These are phyloP conservation scores for Meyerozyma athensensis DNA, from an alignment of 1,139 yeast genomes.

Conservation along the genomic window DNA sequence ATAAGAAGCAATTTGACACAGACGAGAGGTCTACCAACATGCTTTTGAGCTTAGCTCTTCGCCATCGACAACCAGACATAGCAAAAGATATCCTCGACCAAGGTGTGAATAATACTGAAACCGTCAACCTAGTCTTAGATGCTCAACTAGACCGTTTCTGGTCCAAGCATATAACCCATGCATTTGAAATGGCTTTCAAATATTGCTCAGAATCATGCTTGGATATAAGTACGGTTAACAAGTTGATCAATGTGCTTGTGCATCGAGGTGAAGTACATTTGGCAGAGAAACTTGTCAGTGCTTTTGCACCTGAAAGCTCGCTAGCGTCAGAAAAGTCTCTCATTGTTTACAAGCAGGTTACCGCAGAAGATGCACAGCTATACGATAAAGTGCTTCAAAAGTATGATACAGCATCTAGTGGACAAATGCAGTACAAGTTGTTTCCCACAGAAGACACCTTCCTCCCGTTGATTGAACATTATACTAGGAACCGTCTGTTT, in stretches of 20 bases:
- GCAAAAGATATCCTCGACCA: conserved; percentile 10
- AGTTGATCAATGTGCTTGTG: background rate
- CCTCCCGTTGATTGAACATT: conserved; percentile 8
- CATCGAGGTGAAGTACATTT: background rate
- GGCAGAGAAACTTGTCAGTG: background rate
- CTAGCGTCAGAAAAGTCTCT: background rate
- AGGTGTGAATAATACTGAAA: background rate
- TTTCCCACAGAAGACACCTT: conserved; percentile 11
- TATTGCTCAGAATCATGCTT: background rate
- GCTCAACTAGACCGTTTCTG: background rate
- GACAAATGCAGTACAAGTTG: background rate
- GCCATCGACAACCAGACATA: conserved; percentile 17
- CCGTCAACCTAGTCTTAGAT: background rate
- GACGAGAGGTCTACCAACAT: conserved; percentile 17
- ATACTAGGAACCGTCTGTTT: conserved; percentile 4
- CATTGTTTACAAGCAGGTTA: conserved; percentile 1
- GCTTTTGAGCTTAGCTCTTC: conserved; percentile 23
- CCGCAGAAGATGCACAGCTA: background rate
- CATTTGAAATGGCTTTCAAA: background rate
- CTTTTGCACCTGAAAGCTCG: background rate
- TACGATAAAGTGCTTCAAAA: background rate
- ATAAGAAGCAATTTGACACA: conserved; percentile 11
- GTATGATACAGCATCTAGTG: background rate
- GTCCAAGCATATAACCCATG: background rate
- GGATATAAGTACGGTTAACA: conserved; percentile 2